Evolutionary conservation across 768 basidiomycete species (phyloP), one percentile per base, ranked within the genome.

Genomic region (Chalciporus piperatus): DNA sequence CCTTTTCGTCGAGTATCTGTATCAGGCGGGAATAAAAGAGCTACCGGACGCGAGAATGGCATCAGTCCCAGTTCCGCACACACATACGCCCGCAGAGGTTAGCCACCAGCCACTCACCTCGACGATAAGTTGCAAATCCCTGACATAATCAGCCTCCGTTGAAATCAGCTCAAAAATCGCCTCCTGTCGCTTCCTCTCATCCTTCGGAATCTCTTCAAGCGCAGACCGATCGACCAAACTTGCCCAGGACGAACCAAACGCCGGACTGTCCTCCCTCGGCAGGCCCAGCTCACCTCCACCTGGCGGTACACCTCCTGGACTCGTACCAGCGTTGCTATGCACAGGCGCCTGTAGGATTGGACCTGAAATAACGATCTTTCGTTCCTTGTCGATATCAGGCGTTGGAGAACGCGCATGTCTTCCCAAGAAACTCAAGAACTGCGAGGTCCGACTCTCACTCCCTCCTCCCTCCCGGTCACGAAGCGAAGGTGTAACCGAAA

Each of bases 141-240:
- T 80, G 41, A 98, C 92, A 61, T 97, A 99, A 0, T 89, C 82
- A 8, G 76, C 79, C 67, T 99, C 96, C 0, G 96, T 98, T 6
- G 79, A 79, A 58, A 98, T 96, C 47, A 98, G 77, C 71, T 99
- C 96, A 59, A 98, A 98, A 46, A 97, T 96, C 0, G 91, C 87
- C 76, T 98, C 96, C 70, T 98, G 96, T 48, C 95, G 78, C 52
- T 84, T 85, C 41, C 95, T 78, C 66, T 98, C 96, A 20, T 74
- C 74, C 1, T 77, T 65, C 1, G 91, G 88, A 40, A 98, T 85
- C 6, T 82, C 91, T 27, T 87, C 87, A 19, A 98, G 68, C 0
- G 89, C 92, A 30, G 84, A 81, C 56, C 84, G 84, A 60, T 97
- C 90, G 0, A 98, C 86, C 45, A 98, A 71, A 66, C 93, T 96